phyloP scores from a whole-genome alignment of 768 basidiomycete genomes.

The Tremella mesenterica region DNA sequence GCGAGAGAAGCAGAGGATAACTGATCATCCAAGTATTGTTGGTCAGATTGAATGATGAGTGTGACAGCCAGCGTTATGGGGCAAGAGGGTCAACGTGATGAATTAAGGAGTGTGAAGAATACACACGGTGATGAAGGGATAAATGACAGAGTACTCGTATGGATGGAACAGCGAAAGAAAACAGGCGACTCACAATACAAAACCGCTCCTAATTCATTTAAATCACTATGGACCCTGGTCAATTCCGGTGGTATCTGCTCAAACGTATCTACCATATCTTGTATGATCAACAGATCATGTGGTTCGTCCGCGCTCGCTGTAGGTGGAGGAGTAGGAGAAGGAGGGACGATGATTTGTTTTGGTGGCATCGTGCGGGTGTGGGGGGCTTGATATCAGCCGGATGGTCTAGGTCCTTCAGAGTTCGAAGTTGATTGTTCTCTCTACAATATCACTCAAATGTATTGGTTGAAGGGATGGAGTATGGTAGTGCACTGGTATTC shows the following conservation, averaged over 20 bases:
- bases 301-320: conserved; percentile 17
- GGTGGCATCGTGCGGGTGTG: conserved; percentile 22
- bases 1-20: neutral
- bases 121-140: neutral
- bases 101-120: no score
- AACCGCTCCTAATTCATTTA: conserved; percentile 97
- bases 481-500: no score
- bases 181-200: conserved; percentile 48
- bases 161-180: no score
- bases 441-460: no score
- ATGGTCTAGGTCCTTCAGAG: conserved; percentile 4
- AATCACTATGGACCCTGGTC: conserved; percentile 86
- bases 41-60: neutral
- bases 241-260: conserved; percentile 89
- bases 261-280: conserved; percentile 58
- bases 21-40: no score
- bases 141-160: neutral
- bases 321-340: conserved; percentile 22
- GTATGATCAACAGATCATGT: conserved; percentile 37
- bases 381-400: neutral
- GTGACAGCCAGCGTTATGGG: no score
- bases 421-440: no score
- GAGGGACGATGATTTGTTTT: conserved; percentile 12
- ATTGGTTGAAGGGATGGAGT: no score
- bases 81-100: no score